A percentile compares a stretch with the other conserved stretches of the same genome.
phyloP scores from a whole-genome alignment of 2,329 filamentous ascomycete genomes.

The Neonectria punicea region DNA sequence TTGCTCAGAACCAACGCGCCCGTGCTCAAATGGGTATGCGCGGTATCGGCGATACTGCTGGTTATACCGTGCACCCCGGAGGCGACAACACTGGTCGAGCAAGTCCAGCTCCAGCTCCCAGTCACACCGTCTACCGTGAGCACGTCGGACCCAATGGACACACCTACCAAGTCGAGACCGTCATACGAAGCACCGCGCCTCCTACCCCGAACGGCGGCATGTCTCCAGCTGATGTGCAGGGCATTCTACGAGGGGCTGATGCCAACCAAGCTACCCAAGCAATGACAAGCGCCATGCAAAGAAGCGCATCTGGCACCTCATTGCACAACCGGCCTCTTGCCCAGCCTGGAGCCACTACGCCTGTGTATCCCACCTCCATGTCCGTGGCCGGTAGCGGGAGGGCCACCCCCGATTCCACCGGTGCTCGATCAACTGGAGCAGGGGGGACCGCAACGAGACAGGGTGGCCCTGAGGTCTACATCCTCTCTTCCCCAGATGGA shows the following conservation, averaged over 20 bases:
- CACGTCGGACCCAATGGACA: slow-evolving; percentile 47
- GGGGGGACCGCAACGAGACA: slow-evolving; percentile 40
- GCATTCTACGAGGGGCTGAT: slow-evolving; percentile 58
- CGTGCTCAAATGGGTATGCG: slow-evolving; percentile 54
- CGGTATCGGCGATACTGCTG: slow-evolving; percentile 50
- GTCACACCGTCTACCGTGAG: slow-evolving; percentile 48
- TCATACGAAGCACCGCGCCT: slow-evolving; percentile 39
- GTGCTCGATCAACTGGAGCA: slow-evolving; percentile 46
- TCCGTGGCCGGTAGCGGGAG: slow-evolving; percentile 58
- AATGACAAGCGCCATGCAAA: slow-evolving; percentile 62
- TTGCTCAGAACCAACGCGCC: slow-evolving; percentile 56
- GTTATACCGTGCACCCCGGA: slow-evolving; percentile 35
- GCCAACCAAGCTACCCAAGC: slow-evolving; percentile 57
- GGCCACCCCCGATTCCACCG: slow-evolving; percentile 57
- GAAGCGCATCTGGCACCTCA: slow-evolving; percentile 60
- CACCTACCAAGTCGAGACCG: slow-evolving; percentile 50
- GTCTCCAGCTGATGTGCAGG: slow-evolving; percentile 57
- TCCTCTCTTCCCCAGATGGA: slow-evolving; percentile 69
- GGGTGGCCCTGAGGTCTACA: slow-evolving; percentile 63
- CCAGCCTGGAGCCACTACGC: slow-evolving; percentile 56
- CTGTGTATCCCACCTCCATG: slow-evolving; percentile 46
- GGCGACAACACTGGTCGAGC: slow-evolving; percentile 43
- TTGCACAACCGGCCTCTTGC: slow-evolving; percentile 48
- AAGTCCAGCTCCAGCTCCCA: slow-evolving; percentile 47
- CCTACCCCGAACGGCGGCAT: slow-evolving; percentile 44